Percentiles rank a stretch among this genome's conserved stretches.
Conservation (phyloP, 2,329 filamentous ascomycete species). For the Claviceps sp. region DNA sequence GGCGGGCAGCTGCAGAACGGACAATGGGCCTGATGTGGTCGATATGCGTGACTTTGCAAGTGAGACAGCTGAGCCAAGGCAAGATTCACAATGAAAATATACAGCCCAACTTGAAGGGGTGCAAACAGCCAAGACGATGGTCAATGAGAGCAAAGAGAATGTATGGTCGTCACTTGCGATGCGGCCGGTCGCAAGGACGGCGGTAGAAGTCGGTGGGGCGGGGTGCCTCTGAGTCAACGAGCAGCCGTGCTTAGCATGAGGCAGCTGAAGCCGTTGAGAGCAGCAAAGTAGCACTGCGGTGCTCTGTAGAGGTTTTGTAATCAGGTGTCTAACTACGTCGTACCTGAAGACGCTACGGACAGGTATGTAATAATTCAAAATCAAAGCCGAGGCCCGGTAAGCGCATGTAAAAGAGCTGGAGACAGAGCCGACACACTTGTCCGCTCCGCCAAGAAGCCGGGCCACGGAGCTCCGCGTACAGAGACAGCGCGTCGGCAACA, state of each 20-base stretch:
- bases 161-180: neutral
- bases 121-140: neutral
- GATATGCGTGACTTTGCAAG: neutral
- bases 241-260: neutral
- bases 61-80: neutral
- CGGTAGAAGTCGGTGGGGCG: constrained; percentile 7
- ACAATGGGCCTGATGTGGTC: neutral
- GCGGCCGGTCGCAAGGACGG: constrained; percentile 6
- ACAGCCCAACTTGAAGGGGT: neutral
- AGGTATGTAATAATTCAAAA: too few species aligned
- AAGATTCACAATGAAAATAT: neutral
- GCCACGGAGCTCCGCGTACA: neutral
- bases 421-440: neutral
- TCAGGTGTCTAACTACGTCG: neutral
- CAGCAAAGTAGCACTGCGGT: constrained; percentile 9
- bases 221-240: constrained; percentile 12
- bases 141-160: neutral
- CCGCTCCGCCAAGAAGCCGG: neutral
- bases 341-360: too few species aligned
- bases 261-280: neutral
- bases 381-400: constrained; percentile 6
- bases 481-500: neutral
- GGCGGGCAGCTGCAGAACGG: neutral
- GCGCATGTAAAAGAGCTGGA: neutral
- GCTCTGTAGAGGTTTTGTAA: neutral